Base-by-base conservation (phyloP, 805 yeast genomes). In the Candida coquimbonensis region DNA sequence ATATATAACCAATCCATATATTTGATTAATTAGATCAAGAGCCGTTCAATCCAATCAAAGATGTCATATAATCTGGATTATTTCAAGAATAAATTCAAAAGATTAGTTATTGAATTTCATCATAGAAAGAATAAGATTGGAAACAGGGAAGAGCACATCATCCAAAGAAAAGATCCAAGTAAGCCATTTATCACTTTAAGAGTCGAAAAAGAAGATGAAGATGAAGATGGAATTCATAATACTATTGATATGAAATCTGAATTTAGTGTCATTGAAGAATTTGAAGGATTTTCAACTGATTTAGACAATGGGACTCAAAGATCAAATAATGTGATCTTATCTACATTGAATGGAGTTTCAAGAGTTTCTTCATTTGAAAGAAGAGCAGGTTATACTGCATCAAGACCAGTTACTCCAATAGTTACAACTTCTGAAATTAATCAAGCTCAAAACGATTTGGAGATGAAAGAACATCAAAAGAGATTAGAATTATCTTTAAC, bases 61-160 rank as follows among this genome's bases (percentile, higher is more conserved):
- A 42, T 42, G 45, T 31, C 48, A 12, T 40, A 17, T 32, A 36
- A 21, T n/a, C 21, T 48, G 16, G 44, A 42, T 8, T 39, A 45
- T 12, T 39, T 42, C 32, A 49, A 44, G 36, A 46, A 41, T 39
- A 46, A 49, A 35, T 33, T 49, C 29, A 46, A 36, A 33, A 40
- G 52, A 26, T 40, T 41, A 12, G 31, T 49, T 14, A 49, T 49
- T n/a, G 49, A 46, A 29, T 36, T 49, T 12, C 52, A 49, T 36
- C 52, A 49, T 36, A 39, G 40, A 19, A 49, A 46, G 36, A 46
- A 49, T 39, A 43, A 37, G 26, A 2, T 46, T 14, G 36, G 44
- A 4, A 25, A 27, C 11, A 40, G 33, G 6, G 43, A 29, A 11
- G 31, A 44, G 16, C 52, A 46, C 19, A 24, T 49, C 9, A 49